Evolutionary conservation across 2,329 filamentous ascomycete species (phyloP).

Genomic region (Xylaria sp.): DNA sequence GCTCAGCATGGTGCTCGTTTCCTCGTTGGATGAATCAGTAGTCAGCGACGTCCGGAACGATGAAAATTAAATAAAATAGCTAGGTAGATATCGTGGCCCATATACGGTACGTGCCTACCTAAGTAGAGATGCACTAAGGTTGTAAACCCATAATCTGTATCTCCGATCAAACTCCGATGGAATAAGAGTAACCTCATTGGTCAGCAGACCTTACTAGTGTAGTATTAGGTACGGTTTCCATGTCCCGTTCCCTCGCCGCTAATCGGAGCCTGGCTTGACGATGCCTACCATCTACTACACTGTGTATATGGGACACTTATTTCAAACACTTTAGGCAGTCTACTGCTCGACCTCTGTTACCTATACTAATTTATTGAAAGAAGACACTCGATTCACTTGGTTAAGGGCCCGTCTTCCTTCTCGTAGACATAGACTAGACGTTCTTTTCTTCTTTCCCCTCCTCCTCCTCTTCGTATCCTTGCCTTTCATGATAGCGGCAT

Average conservation of each 20-base stretch:
- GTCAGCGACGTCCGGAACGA: too few relatives aligned
- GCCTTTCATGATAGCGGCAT: conserved; percentile 29
- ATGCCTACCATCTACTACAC: background rate
- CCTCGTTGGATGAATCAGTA: too few relatives aligned
- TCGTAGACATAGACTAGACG: background rate
- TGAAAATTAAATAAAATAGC: too few relatives aligned
- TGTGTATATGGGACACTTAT: background rate
- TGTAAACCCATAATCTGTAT: background rate
- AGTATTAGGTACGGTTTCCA: background rate
- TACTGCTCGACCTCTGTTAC: background rate
- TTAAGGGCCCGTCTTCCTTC: background rate
- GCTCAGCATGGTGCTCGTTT: too few relatives aligned
- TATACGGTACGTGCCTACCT: too few relatives aligned
- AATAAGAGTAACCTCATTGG: conserved; percentile 17
- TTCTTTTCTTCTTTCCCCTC: background rate
- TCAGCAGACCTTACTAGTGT: background rate
- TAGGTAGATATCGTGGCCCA: too few relatives aligned
- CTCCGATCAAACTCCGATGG: conserved; percentile 37
- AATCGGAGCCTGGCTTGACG: conserved; percentile 27
- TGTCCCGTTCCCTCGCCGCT: conserved; percentile 22
- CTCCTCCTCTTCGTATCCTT: background rate
- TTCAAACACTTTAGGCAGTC: background rate
- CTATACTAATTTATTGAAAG: background rate
- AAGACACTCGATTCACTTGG: background rate
- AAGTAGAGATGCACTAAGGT: too few relatives aligned